Evolutionary conservation across 805 yeast species (phyloP).

Genomic region (Babjeviella inositovora): DNA sequence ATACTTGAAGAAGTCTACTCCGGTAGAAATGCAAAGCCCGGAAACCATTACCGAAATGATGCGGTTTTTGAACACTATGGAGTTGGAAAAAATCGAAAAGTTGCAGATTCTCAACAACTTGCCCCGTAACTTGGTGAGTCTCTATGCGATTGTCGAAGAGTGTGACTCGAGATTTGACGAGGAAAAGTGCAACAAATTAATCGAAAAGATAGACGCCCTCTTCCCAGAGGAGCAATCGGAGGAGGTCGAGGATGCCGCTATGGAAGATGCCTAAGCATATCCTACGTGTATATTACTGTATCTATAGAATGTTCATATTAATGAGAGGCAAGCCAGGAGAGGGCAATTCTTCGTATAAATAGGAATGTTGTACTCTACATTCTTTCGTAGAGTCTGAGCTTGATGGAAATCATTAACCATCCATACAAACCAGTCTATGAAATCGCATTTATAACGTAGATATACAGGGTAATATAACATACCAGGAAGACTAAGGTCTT

Average conservation of each 20-base stretch:
- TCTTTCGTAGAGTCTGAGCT: no score
- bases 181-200: conserved; percentile 39
- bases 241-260: conserved; percentile 10
- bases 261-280: no score
- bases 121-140: conserved; percentile 66
- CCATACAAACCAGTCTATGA: no score
- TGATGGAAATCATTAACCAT: no score
- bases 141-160: conserved; percentile 77
- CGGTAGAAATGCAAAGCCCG: conserved; percentile 11
- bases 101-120: conserved; percentile 70
- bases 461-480: no score
- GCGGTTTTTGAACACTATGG: conserved; percentile 26
- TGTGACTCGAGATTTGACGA: conserved; percentile 78
- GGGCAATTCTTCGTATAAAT: no score
- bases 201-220: conserved; percentile 35
- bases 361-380: no score
- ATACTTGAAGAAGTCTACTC: conserved; percentile 21
- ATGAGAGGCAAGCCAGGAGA: no score
- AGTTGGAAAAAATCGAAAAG: conserved; percentile 67
- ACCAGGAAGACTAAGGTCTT: no score
- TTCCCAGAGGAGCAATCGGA: conserved; percentile 25
- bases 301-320: no score
- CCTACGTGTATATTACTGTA: no score
- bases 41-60: conserved; percentile 19
- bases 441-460: no score